Evolutionary conservation across 2,329 filamentous ascomycete genomes (phyloP).

Genomic region (Cercospora canescens): DNA sequence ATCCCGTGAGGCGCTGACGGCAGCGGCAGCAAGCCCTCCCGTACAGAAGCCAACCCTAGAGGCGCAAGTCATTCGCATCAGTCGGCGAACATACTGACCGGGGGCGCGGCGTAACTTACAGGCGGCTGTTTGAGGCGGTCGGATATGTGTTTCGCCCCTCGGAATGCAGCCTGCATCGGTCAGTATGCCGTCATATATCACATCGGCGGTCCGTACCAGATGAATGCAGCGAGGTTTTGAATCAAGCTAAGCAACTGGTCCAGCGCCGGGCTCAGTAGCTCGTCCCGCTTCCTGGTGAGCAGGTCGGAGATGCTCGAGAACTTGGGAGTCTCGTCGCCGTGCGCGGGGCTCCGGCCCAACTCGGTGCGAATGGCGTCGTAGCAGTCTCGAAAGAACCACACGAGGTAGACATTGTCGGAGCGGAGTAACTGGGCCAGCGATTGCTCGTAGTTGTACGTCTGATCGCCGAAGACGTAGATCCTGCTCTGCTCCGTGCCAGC

Average conservation of each 20-base stretch:
- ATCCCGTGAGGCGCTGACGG: slow-evolving; percentile 15
- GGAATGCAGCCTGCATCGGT: too few relatives aligned
- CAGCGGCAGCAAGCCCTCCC: slow-evolving; percentile 14
- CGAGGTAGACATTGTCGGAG: background rate
- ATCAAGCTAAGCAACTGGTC: slow-evolving; percentile 20
- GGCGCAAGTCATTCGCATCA: too few relatives aligned
- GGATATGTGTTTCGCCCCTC: too few relatives aligned
- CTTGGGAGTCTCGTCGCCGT: slow-evolving; percentile 8
- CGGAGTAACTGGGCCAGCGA: slow-evolving; percentile 12
- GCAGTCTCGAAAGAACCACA: too few relatives aligned
- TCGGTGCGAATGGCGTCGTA: slow-evolving; percentile 2
- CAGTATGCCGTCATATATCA: too few relatives aligned
- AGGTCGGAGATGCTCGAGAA: slow-evolving; percentile 9
- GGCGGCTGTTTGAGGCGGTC: too few relatives aligned
- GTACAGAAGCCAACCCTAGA: too few relatives aligned
- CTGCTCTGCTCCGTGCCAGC: background rate
- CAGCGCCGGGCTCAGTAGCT: slow-evolving; percentile 20
- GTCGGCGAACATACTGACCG: too few relatives aligned
- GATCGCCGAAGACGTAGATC: slow-evolving; percentile 25
- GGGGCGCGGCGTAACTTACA: too few relatives aligned
- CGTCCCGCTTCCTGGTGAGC: slow-evolving; percentile 11
- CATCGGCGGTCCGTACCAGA: background rate
- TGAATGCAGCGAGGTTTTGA: too few relatives aligned
- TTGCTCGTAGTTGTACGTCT: slow-evolving; percentile 21
- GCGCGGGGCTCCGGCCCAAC: slow-evolving; percentile 9